A percentile compares a stretch with the other conserved stretches of the same genome.
Conservation (phyloP, 306 rosid species). For the Trifolium pratense region DNA sequence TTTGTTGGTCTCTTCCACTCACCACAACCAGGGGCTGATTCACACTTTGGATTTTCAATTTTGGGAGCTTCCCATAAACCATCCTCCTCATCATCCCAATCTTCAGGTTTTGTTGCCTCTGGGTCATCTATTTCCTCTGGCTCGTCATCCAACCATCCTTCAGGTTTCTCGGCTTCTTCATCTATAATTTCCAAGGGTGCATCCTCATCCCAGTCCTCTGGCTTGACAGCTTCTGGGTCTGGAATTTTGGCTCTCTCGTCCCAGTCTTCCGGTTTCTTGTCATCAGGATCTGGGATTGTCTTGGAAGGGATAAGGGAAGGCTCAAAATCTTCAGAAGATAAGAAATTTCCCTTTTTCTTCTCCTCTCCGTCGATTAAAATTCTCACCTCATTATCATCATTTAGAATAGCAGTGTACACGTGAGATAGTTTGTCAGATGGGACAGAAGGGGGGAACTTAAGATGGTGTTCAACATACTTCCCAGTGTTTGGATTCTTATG, state of each 20-base stretch:
- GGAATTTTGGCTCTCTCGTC: conserved; percentile 91
- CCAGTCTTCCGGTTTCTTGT: conserved; percentile 97
- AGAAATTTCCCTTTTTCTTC: conserved; percentile 58
- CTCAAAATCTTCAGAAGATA: conserved; percentile 87
- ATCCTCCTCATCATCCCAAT: conserved; percentile 97
- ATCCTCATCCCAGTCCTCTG: conserved; percentile 99
- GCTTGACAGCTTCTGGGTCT: conserved; percentile 84
- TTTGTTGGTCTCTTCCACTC: conserved; percentile 93
- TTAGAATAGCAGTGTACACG: conserved; percentile 83
- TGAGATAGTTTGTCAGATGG: conserved; percentile 89
- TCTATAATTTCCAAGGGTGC: conserved; percentile 90
- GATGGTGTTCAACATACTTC: conserved; percentile 87
- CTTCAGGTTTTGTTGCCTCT: conserved; percentile 87
- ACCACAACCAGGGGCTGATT: conserved; percentile 85
- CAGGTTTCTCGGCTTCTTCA: conserved; percentile 94
- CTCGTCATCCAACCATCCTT: conserved; percentile 97
- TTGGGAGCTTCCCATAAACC: conserved; percentile 92
- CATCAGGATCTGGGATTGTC: conserved; percentile 96
- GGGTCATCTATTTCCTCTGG: conserved; percentile 96
- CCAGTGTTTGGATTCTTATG: conserved; percentile 93
- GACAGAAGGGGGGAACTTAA: conserved; percentile 83
- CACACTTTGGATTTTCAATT: conserved; percentile 83
- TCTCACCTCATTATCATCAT: conserved; percentile 53
- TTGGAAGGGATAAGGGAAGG: conserved; percentile 83
- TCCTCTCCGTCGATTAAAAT: conserved; percentile 65